phyloP scores from a whole-genome alignment of 2,329 filamentous ascomycete species.

The Zymoseptoria brevis region DNA sequence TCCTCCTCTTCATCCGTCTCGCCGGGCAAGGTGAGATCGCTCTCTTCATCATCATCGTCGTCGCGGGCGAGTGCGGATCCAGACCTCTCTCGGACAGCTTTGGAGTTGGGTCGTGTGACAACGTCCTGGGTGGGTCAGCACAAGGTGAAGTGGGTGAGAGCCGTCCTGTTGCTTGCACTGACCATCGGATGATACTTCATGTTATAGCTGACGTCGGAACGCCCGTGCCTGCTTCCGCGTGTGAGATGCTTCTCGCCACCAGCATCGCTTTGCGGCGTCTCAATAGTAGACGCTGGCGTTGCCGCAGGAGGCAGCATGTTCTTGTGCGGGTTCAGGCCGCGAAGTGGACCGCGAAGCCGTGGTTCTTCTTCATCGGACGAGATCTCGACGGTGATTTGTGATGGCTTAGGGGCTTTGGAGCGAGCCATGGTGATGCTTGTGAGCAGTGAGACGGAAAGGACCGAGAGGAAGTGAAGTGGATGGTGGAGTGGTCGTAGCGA shows the following conservation, averaged over 20 bases:
- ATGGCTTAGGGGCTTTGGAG: neutral
- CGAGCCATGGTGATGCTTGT: neutral
- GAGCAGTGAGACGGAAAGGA: neutral
- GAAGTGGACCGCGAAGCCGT: slow-evolving; percentile 6
- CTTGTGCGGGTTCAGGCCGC: slow-evolving; percentile 9
- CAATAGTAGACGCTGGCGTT: slow-evolving; percentile 1
- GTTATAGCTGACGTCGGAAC: slow-evolving; percentile 9
- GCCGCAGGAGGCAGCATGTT: slow-evolving; percentile 6
- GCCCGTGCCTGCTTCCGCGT: slow-evolving; percentile 12
- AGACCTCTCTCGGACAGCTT: slow-evolving; percentile 7
- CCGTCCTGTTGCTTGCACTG: neutral
- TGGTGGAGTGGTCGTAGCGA: neutral
- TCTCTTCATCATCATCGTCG: slow-evolving; percentile 4
- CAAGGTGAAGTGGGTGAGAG: neutral
- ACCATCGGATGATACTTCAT: slow-evolving; percentile 22
- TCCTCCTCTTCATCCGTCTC: slow-evolving; percentile 3
- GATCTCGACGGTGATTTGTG: neutral
- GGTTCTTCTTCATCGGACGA: slow-evolving; percentile 2
- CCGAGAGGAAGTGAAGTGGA: neutral
- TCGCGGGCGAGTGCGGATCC: slow-evolving; percentile 5
- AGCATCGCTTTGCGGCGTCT: neutral
- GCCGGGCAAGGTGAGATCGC: neutral
- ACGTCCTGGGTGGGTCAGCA: slow-evolving; percentile 7
- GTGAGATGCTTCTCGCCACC: slow-evolving; percentile 7
- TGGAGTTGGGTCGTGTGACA: slow-evolving; percentile 15